These are phyloP conservation scores for Apiospora rasikravindrae DNA, from an alignment of 2,329 filamentous ascomycete genomes.

Conservation along the genomic window DNA sequence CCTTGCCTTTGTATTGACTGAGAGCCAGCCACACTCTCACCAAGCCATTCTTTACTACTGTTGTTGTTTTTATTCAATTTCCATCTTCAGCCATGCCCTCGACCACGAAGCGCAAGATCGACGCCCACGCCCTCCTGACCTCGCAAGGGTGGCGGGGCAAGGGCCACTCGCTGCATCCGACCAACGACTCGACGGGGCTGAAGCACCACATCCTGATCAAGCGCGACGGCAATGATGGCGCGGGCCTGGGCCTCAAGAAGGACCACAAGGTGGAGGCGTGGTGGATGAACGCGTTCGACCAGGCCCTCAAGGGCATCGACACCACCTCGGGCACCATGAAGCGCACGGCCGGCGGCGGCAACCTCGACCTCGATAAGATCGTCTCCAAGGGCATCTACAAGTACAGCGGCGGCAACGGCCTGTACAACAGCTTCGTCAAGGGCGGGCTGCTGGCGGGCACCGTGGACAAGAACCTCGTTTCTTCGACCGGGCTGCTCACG, in stretches of 20 bases:
- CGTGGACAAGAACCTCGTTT: constrained; percentile 41
- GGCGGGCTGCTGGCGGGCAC: constrained; percentile 81
- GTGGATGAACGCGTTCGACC: constrained; percentile 96
- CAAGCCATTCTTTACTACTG: background rate
- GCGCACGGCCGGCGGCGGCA: constrained; percentile 59
- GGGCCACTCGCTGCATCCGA: constrained; percentile 85
- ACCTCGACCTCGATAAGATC: constrained; percentile 57
- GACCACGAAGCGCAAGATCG: constrained; percentile 58
- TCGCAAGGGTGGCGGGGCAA: constrained; percentile 89
- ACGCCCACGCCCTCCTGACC: constrained; percentile 82
- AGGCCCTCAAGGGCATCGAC: constrained; percentile 82
- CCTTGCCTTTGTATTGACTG: too few species aligned
- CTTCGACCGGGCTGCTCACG: constrained; percentile 31
- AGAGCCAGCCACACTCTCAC: background rate
- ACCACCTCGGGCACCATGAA: constrained; percentile 60
- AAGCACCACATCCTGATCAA: constrained; percentile 82
- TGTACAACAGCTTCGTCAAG: constrained; percentile 85
- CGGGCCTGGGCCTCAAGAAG: constrained; percentile 80
- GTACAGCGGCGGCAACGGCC: constrained; percentile 64
- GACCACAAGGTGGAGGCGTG: constrained; percentile 80
- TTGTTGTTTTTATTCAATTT: background rate
- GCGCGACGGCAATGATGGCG: constrained; percentile 74
- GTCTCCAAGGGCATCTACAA: constrained; percentile 56
- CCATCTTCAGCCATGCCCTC: background rate
- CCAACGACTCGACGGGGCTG: constrained; percentile 74